Base-by-base conservation (phyloP, 140 eudicot species). In the Cichorium intybus region DNA sequence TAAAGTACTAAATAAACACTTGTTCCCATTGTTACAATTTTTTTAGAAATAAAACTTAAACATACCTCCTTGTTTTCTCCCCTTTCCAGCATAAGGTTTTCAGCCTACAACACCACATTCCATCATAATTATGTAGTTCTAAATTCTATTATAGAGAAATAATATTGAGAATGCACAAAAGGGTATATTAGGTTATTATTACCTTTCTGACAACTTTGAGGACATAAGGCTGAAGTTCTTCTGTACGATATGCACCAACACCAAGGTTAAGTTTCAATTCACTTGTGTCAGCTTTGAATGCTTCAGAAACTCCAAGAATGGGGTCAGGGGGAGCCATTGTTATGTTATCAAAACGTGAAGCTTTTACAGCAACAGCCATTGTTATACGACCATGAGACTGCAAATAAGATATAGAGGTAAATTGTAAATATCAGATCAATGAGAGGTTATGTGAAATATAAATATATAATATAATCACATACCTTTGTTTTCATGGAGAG, bases 261-360 rank as follows among this genome's bases (percentile, higher is more conserved):
- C 97, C 99, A 65, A 93, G 95, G 78, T 93, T 93, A 53, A 93
- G 95, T 82, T 93, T 93, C 95, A 79, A 64, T 26, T 89, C 95
- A 75, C 78, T 60, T 5, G 95, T 86, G 74, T 89, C 97, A 45
- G 99, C 97, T 77, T 60, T 93, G 72, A 89, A 93, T 61, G 99
- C 99, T 78, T 93, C 99, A 57, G 97, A 85, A 27, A 93, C 99
- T 47, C 97, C 99, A 53, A 93, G 95, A 72, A 93, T 89, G 4
- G 99, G 99, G 67, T 93, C 99, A 0, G 99, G 97, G 43, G 99
- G 99, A 43, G 97, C 99, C 99, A 93, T 93, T 58, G 94, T 75
- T 58, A 93, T 80, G 64, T 68, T 80, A 71, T 87, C 95, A 67
- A 93, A 93, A 17, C 78, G 87, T 61, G 99, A 93, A 73, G 75